These are phyloP conservation scores for Salix caprea DNA, from an alignment of 345 rosid genomes.

Conservation along the genomic window DNA sequence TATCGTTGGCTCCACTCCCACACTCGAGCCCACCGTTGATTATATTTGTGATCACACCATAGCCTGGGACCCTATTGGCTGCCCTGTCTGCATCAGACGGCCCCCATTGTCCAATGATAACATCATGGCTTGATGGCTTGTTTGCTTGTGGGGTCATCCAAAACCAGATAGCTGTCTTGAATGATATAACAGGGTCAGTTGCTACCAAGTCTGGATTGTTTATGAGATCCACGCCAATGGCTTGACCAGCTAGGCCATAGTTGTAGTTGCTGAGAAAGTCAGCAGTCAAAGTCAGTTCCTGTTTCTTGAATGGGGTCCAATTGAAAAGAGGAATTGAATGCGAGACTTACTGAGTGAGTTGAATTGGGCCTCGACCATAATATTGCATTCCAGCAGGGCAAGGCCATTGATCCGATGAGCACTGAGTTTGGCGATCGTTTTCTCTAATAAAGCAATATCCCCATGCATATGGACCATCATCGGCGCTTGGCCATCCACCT, in stretches of 20 bases:
- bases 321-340: background rate
- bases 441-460: constrained; percentile 48
- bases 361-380: constrained; percentile 58
- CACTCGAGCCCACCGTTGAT: constrained; percentile 40
- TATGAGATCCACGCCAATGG: constrained; percentile 36
- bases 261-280: constrained; percentile 42
- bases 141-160: constrained; percentile 40
- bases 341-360: constrained; percentile 45
- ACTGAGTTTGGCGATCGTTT: constrained; percentile 6
- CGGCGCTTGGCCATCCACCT: constrained; percentile 60
- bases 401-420: constrained; percentile 40
- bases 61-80: constrained; percentile 28
- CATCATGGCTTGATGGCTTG: constrained; percentile 42
- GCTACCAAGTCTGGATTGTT: constrained; percentile 51
- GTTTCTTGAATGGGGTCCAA: background rate
- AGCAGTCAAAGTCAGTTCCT: background rate
- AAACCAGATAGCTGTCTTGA: constrained; percentile 37
- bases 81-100: constrained; percentile 25
- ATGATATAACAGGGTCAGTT: constrained; percentile 39
- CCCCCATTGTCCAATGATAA: constrained; percentile 29
- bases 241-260: constrained; percentile 49
- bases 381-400: constrained; percentile 51
- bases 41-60: constrained; percentile 37
- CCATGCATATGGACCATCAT: constrained; percentile 59
- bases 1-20: constrained; percentile 9